phyloP scores from a whole-genome alignment of 805 yeast species.

The Candida alai region DNA sequence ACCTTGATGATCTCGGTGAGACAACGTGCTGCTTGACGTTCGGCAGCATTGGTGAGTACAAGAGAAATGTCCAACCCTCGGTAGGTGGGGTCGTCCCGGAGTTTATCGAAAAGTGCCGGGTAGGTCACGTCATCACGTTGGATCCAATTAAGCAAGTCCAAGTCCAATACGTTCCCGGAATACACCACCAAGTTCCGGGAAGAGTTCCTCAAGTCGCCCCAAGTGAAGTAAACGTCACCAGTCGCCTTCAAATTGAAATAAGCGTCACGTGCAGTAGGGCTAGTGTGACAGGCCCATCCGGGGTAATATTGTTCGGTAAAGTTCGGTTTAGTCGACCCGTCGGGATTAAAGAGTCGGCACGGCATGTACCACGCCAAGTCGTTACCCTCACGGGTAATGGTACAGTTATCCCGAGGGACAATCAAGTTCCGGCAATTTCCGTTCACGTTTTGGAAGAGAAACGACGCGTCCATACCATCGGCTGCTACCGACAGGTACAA shows the following conservation, averaged over 20 bases:
- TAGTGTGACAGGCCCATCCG: slow-evolving; percentile 93
- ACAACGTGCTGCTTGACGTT: slow-evolving; percentile 74
- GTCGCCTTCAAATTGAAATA: slow-evolving; percentile 56
- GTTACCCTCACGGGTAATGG: slow-evolving; percentile 61
- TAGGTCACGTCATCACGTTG: slow-evolving; percentile 63
- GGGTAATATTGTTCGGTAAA: slow-evolving; percentile 59
- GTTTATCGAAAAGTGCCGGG: slow-evolving; percentile 65
- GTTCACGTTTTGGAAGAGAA: slow-evolving; percentile 86
- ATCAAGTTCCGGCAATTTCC: slow-evolving; percentile 83
- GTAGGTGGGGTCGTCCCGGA: slow-evolving; percentile 51
- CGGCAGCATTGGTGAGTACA: slow-evolving; percentile 60
- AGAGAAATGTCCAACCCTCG: slow-evolving; percentile 81
- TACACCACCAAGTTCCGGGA: slow-evolving; percentile 79
- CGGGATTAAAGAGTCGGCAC: slow-evolving; percentile 65
- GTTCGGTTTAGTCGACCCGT: slow-evolving; percentile 70
- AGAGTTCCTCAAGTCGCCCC: slow-evolving; percentile 77
- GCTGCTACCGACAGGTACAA: slow-evolving; percentile 84
- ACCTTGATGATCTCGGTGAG: slow-evolving; percentile 81
- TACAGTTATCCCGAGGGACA: slow-evolving; percentile 59
- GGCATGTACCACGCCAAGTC: slow-evolving; percentile 96
- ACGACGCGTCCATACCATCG: slow-evolving; percentile 82
- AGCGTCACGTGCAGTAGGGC: slow-evolving; percentile 60
- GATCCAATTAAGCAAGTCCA: slow-evolving; percentile 74
- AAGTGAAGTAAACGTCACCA: slow-evolving; percentile 81
- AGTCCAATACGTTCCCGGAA: slow-evolving; percentile 84